phyloP scores from a whole-genome alignment of 1,284 basidiomycete species.

The Tremellales sp. region DNA sequence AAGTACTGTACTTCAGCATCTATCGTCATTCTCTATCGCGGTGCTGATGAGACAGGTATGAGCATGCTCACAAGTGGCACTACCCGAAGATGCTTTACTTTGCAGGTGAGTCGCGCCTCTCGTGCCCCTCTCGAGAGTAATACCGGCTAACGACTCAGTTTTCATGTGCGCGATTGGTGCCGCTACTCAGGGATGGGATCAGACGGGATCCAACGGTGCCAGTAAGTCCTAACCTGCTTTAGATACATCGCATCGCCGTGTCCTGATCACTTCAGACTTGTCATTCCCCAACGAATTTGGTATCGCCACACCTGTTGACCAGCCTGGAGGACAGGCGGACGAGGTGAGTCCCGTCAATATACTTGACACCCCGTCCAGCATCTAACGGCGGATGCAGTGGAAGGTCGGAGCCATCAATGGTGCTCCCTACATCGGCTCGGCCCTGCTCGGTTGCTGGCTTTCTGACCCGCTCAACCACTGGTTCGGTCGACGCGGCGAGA shows the following conservation, averaged over 20 bases:
- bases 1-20: no score
- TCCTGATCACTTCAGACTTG: slow-evolving; percentile 46
- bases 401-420: slow-evolving; percentile 60
- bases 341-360: no score
- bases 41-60: no score
- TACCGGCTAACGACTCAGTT: slow-evolving; percentile 1
- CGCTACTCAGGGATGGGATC: slow-evolving; percentile 38
- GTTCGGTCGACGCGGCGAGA: slow-evolving; percentile 58
- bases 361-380: no score
- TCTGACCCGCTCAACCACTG: slow-evolving; percentile 61
- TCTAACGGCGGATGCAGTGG: no score
- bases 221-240: slow-evolving; percentile 33
- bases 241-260: no score
- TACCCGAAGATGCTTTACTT: slow-evolving; percentile 52
- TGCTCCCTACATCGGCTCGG: slow-evolving; percentile 20
- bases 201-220: slow-evolving; percentile 50
- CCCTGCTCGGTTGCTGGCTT: slow-evolving; percentile 1
- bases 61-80: slow-evolving; percentile 54
- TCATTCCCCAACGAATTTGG: slow-evolving; percentile 64
- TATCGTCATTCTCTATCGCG: no score
- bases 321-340: slow-evolving; percentile 42
- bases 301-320: slow-evolving; percentile 41
- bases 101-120: slow-evolving; percentile 2
- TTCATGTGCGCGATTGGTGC: slow-evolving; percentile 25
- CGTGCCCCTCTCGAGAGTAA: not conserved